Evolutionary conservation across 768 basidiomycete species (phyloP).

Genomic region (Termitomyces sp.): DNA sequence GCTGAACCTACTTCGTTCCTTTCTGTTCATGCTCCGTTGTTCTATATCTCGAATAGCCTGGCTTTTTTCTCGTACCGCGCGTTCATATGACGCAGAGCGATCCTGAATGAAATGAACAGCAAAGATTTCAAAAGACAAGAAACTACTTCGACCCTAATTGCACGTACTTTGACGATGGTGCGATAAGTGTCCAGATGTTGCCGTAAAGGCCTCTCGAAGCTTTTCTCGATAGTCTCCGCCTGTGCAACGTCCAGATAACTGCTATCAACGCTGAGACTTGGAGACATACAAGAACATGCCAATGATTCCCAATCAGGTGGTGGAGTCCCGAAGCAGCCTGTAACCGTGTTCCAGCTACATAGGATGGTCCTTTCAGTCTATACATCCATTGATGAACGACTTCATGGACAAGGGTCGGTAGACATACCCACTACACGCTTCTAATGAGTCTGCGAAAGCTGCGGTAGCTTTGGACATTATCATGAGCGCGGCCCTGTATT

Average conservation of each 20-base stretch:
- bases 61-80: conserved; percentile 76
- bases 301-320: conserved; percentile 88
- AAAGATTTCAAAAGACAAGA: not conserved
- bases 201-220: conserved; percentile 85
- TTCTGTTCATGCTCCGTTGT: conserved; percentile 75
- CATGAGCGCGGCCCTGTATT: conserved; percentile 76
- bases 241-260: conserved; percentile 21
- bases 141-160: not conserved
- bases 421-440: conserved; percentile 74
- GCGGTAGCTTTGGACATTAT: conserved; percentile 81
- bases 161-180: conserved; percentile 56
- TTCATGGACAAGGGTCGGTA: not conserved
- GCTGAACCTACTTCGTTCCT: conserved; percentile 70
- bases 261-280: not conserved
- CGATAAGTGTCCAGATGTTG: conserved; percentile 81
- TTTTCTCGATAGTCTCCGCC: conserved; percentile 83
- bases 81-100: conserved; percentile 81
- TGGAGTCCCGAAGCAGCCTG: conserved; percentile 87
- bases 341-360: conserved; percentile 75
- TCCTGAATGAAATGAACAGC: conserved; percentile 41
- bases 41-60: conserved; percentile 82
- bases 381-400: conserved; percentile 1
- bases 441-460: conserved; percentile 81
- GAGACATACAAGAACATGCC: conserved; percentile 76
- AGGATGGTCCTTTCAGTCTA: conserved; percentile 74